Evolutionary conservation across 805 yeast genomes (phyloP), one percentile per base, ranked within the genome.

Genomic region (Saccharomycopsis sp.): DNA sequence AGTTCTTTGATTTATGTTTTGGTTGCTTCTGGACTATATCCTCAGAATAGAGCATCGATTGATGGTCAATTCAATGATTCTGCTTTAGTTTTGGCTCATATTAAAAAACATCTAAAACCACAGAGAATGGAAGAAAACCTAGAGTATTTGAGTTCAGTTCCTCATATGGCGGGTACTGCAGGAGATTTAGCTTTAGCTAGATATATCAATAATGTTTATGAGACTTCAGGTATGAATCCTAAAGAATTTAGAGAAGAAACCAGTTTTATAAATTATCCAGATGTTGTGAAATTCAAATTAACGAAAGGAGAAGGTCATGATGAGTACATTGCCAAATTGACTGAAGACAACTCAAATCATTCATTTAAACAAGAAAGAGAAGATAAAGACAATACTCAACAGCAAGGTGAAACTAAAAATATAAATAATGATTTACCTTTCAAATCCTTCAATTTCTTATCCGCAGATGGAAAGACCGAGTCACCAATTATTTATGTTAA

Each of bases 161-260:
- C 95, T 2, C 96, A 87, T 55, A 59, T 80, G 48, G 76, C 96
- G 0, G 97, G 97, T 3, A 79, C 96, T 2, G 72, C 75, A 13
- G 97, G 95, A 15, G 96, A 86, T 56, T 58, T 75, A 44, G 70
- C 89, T 0, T 60, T 87, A 28, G 78, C 86, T 2, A 66, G 70
- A 43, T 86, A 79, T 54, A 64, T 88, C 13, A 66, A 73, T 45
- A 70, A 70, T 19, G 71, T 72, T 36, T 74, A 82, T 59, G 55
- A 59, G 18, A 69, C 74, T 39, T 73, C 76, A 47, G 82, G 83
- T 2, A 46, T 87, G 17, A 60, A 62, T 21, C 44, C 59, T 2
- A 67, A 74, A 4, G 76, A 74, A 32, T 69, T 73, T 35, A 61
- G 64, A 28, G 71, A 67, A 39, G 58, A 75, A 40, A 65, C 65